A percentile compares a stretch with the other conserved stretches of the same genome.
phyloP scores from a whole-genome alignment of 345 rosid species.

The Gossypium herbaceum region DNA sequence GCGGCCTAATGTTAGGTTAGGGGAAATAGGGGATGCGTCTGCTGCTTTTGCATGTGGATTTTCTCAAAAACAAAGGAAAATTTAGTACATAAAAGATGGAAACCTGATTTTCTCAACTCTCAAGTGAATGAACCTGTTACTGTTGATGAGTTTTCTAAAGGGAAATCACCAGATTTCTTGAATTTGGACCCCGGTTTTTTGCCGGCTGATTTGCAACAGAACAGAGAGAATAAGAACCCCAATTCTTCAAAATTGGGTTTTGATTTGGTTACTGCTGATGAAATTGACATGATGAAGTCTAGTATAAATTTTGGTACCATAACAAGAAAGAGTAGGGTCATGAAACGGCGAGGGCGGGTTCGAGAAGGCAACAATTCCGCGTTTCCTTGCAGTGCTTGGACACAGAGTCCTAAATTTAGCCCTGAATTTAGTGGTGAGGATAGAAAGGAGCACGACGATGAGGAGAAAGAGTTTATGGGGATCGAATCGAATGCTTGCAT shows the following conservation, averaged over 20 bases:
- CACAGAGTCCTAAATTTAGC: constrained; percentile 30
- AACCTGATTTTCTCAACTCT: constrained; percentile 22
- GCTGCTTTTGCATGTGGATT: constrained; percentile 55
- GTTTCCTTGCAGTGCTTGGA: constrained; percentile 32
- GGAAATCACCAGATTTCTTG: constrained; percentile 19
- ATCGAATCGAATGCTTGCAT: constrained; percentile 15
- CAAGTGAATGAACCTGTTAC: constrained; percentile 14
- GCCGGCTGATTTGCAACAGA: constrained; percentile 32
- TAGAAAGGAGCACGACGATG: constrained; percentile 15
- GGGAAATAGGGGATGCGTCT: constrained; percentile 54
- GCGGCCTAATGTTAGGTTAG: constrained; percentile 57
- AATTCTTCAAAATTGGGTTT: constrained; percentile 34
- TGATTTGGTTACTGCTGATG: constrained; percentile 21
- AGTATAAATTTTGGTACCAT: constrained; percentile 37
- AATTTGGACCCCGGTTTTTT: constrained; percentile 23
- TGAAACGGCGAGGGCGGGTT: constrained; percentile 41
- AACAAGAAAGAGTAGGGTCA: constrained; percentile 46
- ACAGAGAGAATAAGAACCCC: constrained; percentile 36
- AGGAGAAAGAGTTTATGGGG: constrained; percentile 20
- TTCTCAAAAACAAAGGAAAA: constrained; percentile 25
- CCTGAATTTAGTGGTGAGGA: constrained; percentile 28
- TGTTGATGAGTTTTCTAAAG: constrained; percentile 15
- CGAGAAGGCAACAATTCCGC: constrained; percentile 19
- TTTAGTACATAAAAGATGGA: constrained; percentile 32
- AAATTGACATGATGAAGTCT: constrained; percentile 20